Evolutionary conservation across 306 rosid species (phyloP), one percentile per base, ranked within the genome.

Genomic region (Myrica gale): DNA sequence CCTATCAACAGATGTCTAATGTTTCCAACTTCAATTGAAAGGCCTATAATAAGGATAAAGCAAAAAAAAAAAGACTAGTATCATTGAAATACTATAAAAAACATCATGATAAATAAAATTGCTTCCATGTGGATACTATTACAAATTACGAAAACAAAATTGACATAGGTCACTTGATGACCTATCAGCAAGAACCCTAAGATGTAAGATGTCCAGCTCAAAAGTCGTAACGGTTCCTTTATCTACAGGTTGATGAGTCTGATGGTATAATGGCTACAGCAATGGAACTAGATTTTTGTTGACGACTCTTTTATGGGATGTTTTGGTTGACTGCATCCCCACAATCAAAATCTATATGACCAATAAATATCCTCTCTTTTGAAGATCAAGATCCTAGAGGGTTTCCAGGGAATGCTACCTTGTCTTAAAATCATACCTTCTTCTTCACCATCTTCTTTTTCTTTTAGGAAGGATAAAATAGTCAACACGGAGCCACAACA

Each of bases 131-230:
- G 15, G 48, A 46, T 56, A 46, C 44, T 19, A 26, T 58, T 15
- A 76, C 16, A 73, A 26, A 62, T 21, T 6, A 69, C 51, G 45
- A 70, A 60, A 26, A 77, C 42, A 71, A 55, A 55, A 16, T 61
- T 65, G 66, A 57, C 47, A 67, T 52, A 15, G 50, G 68, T 65
- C 41, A 21, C 74, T 57, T 69, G 11, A 6, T n/a, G 45, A 42
- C 80, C 68, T 7, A 69, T 63, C 70, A 75, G 53, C 46, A 68
- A 48, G 69, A 77, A 44, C 62, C 70, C 46, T 47, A 32, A 47
- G 37, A 32, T 32, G 3, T 32, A 32, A 32, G 37, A 32, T 32
- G 12, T n/a, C 46, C 37, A 45, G 66, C 76, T 72, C 9, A 23
- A 16, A 63, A 5, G 45, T n/a, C 50, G 51, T 43, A 19, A 3